Evolutionary conservation across 1,284 basidiomycete species (phyloP).

Genomic region (Puccinia horiana): DNA sequence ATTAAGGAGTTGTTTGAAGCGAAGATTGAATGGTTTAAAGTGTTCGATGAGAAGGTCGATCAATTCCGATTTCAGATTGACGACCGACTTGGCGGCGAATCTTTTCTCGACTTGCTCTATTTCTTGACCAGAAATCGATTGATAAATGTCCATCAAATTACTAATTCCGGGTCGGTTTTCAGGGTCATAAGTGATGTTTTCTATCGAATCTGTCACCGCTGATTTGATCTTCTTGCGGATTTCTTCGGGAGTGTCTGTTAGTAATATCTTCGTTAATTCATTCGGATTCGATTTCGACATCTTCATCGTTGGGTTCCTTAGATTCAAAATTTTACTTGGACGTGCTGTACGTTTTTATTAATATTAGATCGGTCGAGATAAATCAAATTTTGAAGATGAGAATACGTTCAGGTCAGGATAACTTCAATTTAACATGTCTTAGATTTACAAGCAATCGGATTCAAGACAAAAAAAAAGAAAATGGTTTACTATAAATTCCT

Average conservation of each 20-base stretch:
- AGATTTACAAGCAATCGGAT: neutral
- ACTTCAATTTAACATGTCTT: neutral
- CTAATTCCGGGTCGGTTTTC: slow-evolving; percentile 74
- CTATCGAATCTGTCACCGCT: slow-evolving; percentile 78
- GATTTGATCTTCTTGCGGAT: slow-evolving; percentile 73
- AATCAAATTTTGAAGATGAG: neutral
- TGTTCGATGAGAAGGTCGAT: slow-evolving; percentile 72
- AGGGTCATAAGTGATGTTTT: slow-evolving; percentile 76
- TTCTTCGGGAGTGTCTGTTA: slow-evolving; percentile 71
- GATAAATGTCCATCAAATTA: slow-evolving; percentile 73
- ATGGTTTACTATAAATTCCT: slow-evolving; percentile 71
- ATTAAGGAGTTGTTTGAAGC: slow-evolving; percentile 68
- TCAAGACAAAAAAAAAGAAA: neutral
- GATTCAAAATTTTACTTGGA: slow-evolving; percentile 69
- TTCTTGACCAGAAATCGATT: slow-evolving; percentile 65
- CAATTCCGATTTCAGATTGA: slow-evolving; percentile 72
- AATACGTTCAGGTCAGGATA: no score
- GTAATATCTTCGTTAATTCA: slow-evolving; percentile 75
- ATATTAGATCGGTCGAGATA: slow-evolving; percentile 23
- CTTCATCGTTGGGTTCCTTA: slow-evolving; percentile 80
- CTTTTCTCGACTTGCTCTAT: slow-evolving; percentile 62
- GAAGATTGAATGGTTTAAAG: slow-evolving; percentile 69
- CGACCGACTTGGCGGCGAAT: slow-evolving; percentile 68
- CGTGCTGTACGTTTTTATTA: slow-evolving; percentile 64
- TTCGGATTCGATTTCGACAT: slow-evolving; percentile 94